phyloP scores from a whole-genome alignment of 495 filamentous ascomycete species.

The Daldinia caldariorum region DNA sequence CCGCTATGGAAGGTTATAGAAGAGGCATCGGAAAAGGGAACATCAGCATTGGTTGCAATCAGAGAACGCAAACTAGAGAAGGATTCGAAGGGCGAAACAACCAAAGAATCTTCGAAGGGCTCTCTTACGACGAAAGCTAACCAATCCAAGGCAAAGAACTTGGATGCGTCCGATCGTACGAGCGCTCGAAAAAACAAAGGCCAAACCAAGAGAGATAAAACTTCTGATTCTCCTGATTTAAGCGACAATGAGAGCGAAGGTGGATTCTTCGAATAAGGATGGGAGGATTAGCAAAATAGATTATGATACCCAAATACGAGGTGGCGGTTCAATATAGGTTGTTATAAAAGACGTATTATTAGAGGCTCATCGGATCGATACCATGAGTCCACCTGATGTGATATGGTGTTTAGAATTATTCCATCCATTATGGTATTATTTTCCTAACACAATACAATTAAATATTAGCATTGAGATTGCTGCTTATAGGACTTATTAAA shows the following conservation, averaged over 20 bases:
- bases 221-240: constrained; percentile 8
- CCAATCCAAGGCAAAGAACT: constrained; percentile 24
- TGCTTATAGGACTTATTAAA: neutral
- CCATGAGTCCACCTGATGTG: neutral
- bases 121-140: constrained; percentile 10
- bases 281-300: constrained; percentile 12
- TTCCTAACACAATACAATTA: neutral
- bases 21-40: constrained; percentile 70
- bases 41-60: constrained; percentile 29
- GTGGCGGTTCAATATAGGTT: neutral
- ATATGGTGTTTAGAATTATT: neutral
- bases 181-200: constrained; percentile 14
- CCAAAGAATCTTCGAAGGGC: constrained; percentile 18
- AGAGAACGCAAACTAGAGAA: constrained; percentile 38
- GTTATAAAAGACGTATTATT: neutral
- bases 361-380: neutral
- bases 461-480: neutral
- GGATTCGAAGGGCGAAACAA: constrained; percentile 11
- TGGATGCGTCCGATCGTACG: constrained; percentile 12
- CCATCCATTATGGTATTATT: too few relatives aligned
- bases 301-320: constrained; percentile 37
- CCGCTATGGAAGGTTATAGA: constrained; percentile 77
- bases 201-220: constrained; percentile 10
- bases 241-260: constrained; percentile 44
- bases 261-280: constrained; percentile 47